Evolutionary conservation across 2,329 filamentous ascomycete genomes (phyloP).

Genomic region (Nigrospora oryzae): DNA sequence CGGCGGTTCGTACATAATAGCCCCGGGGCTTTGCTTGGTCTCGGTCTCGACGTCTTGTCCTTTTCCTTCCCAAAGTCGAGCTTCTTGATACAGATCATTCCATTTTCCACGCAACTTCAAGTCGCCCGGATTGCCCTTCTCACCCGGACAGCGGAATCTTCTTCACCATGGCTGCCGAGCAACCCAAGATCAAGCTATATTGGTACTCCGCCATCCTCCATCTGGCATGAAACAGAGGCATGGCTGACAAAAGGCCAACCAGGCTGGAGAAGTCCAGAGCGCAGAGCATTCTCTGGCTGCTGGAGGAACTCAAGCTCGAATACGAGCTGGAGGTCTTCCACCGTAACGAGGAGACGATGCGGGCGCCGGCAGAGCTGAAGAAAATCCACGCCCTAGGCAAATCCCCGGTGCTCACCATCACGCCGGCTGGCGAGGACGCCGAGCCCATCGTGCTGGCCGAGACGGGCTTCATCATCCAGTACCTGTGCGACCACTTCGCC

Average conservation of each 20-base stretch:
- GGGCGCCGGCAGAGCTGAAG: slow-evolving; percentile 71
- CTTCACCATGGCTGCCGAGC: slow-evolving; percentile 16
- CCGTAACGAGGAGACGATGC: slow-evolving; percentile 48
- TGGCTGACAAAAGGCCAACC: slow-evolving; percentile 1
- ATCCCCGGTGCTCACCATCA: slow-evolving; percentile 67
- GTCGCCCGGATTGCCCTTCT: no score
- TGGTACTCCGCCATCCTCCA: slow-evolving; percentile 35
- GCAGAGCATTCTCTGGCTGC: slow-evolving; percentile 76
- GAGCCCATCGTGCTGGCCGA: slow-evolving; percentile 64
- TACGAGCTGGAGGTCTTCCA: slow-evolving; percentile 79
- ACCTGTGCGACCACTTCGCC: slow-evolving; percentile 60
- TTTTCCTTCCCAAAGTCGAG: no score
- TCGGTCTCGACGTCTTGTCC: no score
- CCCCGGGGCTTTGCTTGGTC: no score
- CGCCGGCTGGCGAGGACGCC: slow-evolving; percentile 20
- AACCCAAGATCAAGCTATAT: slow-evolving; percentile 53
- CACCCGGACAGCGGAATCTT: neutral
- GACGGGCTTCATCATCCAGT: slow-evolving; percentile 73
- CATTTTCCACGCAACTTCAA: no score
- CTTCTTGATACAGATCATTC: no score
- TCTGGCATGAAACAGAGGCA: neutral
- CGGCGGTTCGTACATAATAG: no score
- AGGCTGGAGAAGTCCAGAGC: slow-evolving; percentile 81
- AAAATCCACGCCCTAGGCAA: slow-evolving; percentile 81
- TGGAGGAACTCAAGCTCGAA: slow-evolving; percentile 71